phyloP scores from a whole-genome alignment of 129 eudicot genomes.

The Cynara cardunculus region DNA sequence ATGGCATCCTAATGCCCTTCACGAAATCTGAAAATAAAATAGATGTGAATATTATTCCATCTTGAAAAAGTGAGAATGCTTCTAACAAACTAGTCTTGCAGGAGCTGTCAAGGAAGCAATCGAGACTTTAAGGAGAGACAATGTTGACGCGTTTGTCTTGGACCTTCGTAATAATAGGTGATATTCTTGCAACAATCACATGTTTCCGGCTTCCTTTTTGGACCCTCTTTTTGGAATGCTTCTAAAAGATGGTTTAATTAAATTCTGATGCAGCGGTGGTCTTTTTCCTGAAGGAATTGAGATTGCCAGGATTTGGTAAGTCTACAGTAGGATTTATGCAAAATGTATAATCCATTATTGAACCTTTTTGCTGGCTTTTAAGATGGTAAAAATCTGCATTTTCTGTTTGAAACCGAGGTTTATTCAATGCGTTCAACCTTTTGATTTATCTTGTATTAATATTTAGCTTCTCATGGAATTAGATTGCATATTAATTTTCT shows the following conservation, averaged over 20 bases:
- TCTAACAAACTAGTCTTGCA: constrained; percentile 27
- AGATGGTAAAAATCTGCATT: neutral
- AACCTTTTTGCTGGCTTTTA: neutral
- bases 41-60: neutral
- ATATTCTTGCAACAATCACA: constrained; percentile 2
- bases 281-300: constrained; percentile 98
- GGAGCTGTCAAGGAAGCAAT: constrained; percentile 95
- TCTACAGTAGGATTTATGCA: neutral
- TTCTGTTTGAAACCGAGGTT: neutral
- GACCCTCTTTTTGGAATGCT: neutral
- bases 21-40: neutral
- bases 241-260: constrained; percentile 9
- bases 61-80: neutral
- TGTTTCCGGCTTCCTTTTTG: neutral
- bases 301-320: constrained; percentile 94
- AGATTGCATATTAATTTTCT: neutral
- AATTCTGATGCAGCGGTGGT: constrained; percentile 77
- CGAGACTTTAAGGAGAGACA: constrained; percentile 65
- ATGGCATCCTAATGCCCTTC: neutral
- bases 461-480: neutral
- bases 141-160: constrained; percentile 77
- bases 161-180: constrained; percentile 99
- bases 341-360: neutral
- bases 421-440: neutral
- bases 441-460: neutral